phyloP scores from a whole-genome alignment of 202 grass and related monocot species.

The Setaria viridis region DNA sequence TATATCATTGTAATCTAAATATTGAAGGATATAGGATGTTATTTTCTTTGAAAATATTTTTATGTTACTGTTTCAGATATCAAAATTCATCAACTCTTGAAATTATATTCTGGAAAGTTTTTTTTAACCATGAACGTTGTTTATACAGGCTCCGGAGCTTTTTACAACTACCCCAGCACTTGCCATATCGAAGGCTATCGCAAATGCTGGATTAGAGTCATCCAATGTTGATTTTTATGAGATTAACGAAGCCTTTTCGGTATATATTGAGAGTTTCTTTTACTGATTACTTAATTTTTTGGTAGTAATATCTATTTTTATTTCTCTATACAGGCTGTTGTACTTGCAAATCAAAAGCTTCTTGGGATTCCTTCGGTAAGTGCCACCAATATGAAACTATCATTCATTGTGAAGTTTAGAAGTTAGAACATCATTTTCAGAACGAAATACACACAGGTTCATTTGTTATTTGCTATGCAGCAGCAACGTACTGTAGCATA shows the following conservation, averaged over 20 bases:
- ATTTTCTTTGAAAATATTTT: neutral
- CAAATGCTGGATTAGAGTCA: conserved; percentile 69
- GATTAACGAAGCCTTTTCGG: conserved; percentile 97
- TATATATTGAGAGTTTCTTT: conserved; percentile 36
- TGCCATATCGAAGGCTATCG: conserved; percentile 85
- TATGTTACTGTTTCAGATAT: conserved; percentile 10
- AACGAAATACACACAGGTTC: neutral
- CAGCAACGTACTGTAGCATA: neutral
- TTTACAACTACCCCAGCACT: conserved; percentile 93
- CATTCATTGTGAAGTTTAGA: neutral
- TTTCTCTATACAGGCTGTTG: conserved; percentile 69
- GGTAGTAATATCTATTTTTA: conserved; percentile 28
- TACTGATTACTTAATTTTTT: neutral
- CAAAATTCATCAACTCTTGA: neutral
- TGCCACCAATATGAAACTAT: conserved; percentile 9
- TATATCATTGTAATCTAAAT: neutral
- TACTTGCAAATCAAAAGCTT: conserved; percentile 98
- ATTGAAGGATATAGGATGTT: neutral
- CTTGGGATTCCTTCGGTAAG: conserved; percentile 80
- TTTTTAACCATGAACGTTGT: conserved; percentile 6
- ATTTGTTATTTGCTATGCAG: neutral
- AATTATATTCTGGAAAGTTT: neutral
- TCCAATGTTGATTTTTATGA: conserved; percentile 93
- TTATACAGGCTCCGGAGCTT: conserved; percentile 74
- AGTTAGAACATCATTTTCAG: neutral